Base-by-base conservation (phyloP, 228 moss, liverwort and hornwort genomes). In the Sphagnum magellanicum region DNA sequence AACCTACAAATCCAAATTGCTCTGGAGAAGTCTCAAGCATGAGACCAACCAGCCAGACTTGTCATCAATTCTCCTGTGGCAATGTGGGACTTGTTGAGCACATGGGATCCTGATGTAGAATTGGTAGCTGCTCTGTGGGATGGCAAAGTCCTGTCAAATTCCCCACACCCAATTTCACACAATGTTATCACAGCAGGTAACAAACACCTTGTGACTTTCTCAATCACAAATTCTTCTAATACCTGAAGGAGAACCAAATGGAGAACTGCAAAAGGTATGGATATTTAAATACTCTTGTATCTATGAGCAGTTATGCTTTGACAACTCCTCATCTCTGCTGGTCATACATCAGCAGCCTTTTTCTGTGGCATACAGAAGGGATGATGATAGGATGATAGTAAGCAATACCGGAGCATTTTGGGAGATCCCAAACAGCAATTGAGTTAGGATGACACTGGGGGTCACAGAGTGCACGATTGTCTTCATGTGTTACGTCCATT, bases 391-490 rank as follows among this genome's bases (percentile, higher is more conserved):
- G 55, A 55, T 8, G 55, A 55, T 8, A 55, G 55, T 8, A 55
- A 12, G 55, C 8, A 12, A 12, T 78, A 92, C 94, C 98, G 48
- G 98, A 98, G 77, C 98, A 98, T 61, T 68, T 79, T 52, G 98
- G 98, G 53, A 98, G 88, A 75, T 98, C 98, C 98, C 98, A 98
- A 10, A 98, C 94, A 64, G 98, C 98, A 48, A 94, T 77, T 50
- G 94, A 89, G 8, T 83, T 76, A 6, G 76, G 61, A 66, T 87
- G 85, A 72, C 98, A 98, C 55, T 77, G 70, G 5, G 85, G 71
- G 61, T 87, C 89, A 84, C 98, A 98, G 52, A 98, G 90, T 49
- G 67, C 79, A 51, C 89, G 90, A 73, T 98, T 88, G 72, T 98
- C 98, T 81, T 98, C 98, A 75, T 98, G 90, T 16, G 82, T 72